These are phyloP conservation scores for Apophysomyces sp. DNA, from an alignment of 371 early-diverging fungal species.

Conservation along the genomic window DNA sequence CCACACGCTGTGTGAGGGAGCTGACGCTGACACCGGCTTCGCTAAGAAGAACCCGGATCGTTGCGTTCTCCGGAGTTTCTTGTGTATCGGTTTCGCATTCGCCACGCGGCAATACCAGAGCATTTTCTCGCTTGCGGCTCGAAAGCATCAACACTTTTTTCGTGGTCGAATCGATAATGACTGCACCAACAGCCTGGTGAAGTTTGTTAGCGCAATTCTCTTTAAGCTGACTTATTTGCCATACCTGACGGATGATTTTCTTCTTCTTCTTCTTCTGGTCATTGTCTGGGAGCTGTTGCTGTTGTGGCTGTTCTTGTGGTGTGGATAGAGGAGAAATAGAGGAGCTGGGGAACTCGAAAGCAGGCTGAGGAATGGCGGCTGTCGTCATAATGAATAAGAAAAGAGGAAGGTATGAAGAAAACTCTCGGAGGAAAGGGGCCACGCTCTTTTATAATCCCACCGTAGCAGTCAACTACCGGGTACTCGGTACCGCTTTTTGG, in stretches of 20 bases:
- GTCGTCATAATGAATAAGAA: neutral
- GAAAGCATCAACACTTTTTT: conserved; percentile 29
- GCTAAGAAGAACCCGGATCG: conserved; percentile 33
- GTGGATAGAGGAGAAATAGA: neutral
- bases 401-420: neutral
- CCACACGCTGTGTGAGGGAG: conserved; percentile 22
- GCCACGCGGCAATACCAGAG: conserved; percentile 39
- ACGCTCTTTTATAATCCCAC: neutral
- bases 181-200: conserved; percentile 34
- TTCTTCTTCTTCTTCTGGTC: neutral
- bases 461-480: conserved; percentile 1
- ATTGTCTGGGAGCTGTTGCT: neutral
- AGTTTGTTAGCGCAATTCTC: neutral
- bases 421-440: neutral
- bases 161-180: conserved; percentile 29
- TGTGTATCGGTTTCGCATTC: conserved; percentile 23
- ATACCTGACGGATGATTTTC: neutral
- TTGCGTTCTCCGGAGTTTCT: conserved; percentile 37
- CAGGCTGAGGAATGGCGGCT: neutral
- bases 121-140: conserved; percentile 37
- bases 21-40: conserved; percentile 27
- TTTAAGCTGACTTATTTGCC: neutral
- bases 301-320: neutral
- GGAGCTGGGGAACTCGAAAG: neutral
- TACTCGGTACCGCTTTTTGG: neutral